Base-by-base conservation (phyloP, 1,284 basidiomycete species). In the Volvariella volvacea region DNA sequence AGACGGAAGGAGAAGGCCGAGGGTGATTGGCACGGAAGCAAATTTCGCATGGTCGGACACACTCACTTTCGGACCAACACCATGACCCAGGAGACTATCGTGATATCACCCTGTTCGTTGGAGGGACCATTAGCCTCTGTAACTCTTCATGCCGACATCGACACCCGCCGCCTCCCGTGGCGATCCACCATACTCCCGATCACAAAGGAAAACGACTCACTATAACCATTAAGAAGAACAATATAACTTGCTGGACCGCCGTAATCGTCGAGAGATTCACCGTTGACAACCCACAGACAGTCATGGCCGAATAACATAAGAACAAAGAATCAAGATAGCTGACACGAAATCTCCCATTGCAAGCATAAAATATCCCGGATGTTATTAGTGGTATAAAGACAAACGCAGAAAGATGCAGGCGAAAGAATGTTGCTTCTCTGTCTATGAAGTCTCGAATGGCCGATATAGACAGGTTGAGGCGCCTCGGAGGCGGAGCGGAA, bases 261-360 rank as follows among this genome's bases (percentile, higher is more conserved):
- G 78, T 81, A 25, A 71, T 46, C 2, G 72, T 76, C 4, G 68
- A 71, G 2, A 73, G 50, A 52, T 78, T 77, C 25, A 79, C 62
- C 1, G 75, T 77, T 14, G 68, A 64, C 22, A 83, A 63, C 22
- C 76, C 76, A 7, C 73, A 76, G 3, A 74, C 74, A 0, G 81
- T 83, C 70, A 83, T 77, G 0, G 80, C 75, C 2, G 76, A 78
- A 50, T 80, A 77, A 53, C 78, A 81, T 4, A 81, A 59, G 58
- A 83, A 86, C 45, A 84, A 55, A 1, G 71, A 65, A 53, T 85
- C 81, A 42, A 83, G 54, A 55, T 71, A 80, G 14, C 59, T 59
- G 48, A 80, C 58, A 31, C 60, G 67, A 52, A 65, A 76, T 14
- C 57, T 59, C 2, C 74, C 76, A 63, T 78, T 78, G 31, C 59